Evolutionary conservation across 1,284 basidiomycete genomes (phyloP).

Genomic region (Spongispora temasekensis): DNA sequence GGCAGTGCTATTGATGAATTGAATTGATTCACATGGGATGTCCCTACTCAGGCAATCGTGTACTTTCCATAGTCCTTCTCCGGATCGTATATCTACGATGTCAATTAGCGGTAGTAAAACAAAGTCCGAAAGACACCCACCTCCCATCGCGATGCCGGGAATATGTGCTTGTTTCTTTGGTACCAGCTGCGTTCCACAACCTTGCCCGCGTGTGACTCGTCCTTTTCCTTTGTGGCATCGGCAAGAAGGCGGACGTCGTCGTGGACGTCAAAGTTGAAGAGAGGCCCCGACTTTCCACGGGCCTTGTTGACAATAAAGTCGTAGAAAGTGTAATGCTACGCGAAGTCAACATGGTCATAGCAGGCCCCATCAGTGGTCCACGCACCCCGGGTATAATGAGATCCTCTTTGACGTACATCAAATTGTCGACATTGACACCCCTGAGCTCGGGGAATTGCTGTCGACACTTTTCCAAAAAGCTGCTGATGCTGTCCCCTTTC

Average conservation of each 20-base stretch:
- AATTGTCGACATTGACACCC: slow-evolving; percentile 88
- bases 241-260: slow-evolving; percentile 96
- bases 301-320: slow-evolving; percentile 99
- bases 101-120: neutral
- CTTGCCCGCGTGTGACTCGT: slow-evolving; percentile 98
- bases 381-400: slow-evolving; percentile 91
- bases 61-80: slow-evolving; percentile 91
- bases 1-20: too few relatives aligned
- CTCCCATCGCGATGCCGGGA: slow-evolving; percentile 95
- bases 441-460: slow-evolving; percentile 91
- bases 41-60: slow-evolving; percentile 74
- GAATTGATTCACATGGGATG: too few relatives aligned
- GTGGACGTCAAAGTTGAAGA: slow-evolving; percentile 99
- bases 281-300: slow-evolving; percentile 94
- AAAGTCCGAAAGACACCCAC: slow-evolving; percentile 45
- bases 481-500: slow-evolving; percentile 93
- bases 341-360: slow-evolving; percentile 15
- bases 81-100: slow-evolving; percentile 78
- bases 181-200: slow-evolving; percentile 98
- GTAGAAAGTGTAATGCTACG: slow-evolving; percentile 95
- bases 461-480: slow-evolving; percentile 91
- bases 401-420: slow-evolving; percentile 99
- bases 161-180: slow-evolving; percentile 96
- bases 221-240: slow-evolving; percentile 95
- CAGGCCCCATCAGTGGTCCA: neutral